Evolutionary conservation across 768 basidiomycete genomes (phyloP).

Genomic region (Sutorius australiensis): DNA sequence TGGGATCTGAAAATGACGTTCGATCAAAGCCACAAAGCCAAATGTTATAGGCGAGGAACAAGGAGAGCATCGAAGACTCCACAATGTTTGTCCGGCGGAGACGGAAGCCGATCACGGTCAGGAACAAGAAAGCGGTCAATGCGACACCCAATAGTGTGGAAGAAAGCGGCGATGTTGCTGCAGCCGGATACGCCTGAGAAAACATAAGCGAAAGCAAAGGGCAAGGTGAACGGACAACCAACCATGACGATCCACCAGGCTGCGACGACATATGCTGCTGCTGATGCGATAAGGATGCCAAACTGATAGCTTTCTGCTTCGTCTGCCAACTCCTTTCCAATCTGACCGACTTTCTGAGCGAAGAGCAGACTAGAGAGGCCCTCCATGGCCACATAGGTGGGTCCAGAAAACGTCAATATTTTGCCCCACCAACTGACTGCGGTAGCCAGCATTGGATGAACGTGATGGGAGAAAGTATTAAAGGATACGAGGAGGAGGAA

Average conservation of each 20-base stretch:
- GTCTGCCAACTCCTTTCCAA: slow-evolving; percentile 67
- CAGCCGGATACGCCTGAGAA: slow-evolving; percentile 71
- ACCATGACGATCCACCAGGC: slow-evolving; percentile 87
- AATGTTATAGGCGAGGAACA: slow-evolving; percentile 87
- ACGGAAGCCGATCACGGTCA: slow-evolving; percentile 88
- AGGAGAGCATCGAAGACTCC: slow-evolving; percentile 81
- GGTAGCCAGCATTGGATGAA: slow-evolving; percentile 52
- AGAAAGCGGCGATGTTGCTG: slow-evolving; percentile 79
- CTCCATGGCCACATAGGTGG: slow-evolving; percentile 78
- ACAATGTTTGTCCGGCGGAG: slow-evolving; percentile 88
- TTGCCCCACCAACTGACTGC: slow-evolving; percentile 72
- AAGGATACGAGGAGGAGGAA: slow-evolving; percentile 84
- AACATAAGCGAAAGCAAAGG: slow-evolving; percentile 9
- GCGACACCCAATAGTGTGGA: slow-evolving; percentile 88
- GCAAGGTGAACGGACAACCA: slow-evolving; percentile 30
- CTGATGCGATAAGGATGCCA: slow-evolving; percentile 68
- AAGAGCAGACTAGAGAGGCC: slow-evolving; percentile 81
- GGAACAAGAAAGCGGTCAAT: slow-evolving; percentile 82
- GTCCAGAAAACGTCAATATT: slow-evolving; percentile 65
- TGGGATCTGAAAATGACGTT: slow-evolving; percentile 66
- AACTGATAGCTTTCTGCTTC: slow-evolving; percentile 77
- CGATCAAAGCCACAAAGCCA: slow-evolving; percentile 86
- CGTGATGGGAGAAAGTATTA: slow-evolving; percentile 72
- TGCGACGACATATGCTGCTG: slow-evolving; percentile 74
- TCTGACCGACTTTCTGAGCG: slow-evolving; percentile 75